These are phyloP conservation scores for Lipomyces yamadae DNA, from an alignment of 805 yeast species.

Conservation along the genomic window DNA sequence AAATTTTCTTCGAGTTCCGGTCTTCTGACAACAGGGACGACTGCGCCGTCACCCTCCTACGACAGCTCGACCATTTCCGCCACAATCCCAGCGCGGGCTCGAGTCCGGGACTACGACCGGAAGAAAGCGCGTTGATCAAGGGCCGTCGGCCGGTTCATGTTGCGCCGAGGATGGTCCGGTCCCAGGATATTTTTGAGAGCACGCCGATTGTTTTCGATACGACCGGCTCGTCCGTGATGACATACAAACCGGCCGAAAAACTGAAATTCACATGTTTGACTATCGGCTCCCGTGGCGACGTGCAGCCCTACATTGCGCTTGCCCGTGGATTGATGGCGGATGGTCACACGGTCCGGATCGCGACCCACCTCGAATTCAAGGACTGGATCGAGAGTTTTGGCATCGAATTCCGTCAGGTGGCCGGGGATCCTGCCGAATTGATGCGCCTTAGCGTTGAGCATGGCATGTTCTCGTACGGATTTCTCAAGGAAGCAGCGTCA, in stretches of 20 bases:
- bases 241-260: constrained; percentile 55
- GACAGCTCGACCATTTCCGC: constrained; percentile 52
- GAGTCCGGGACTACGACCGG: constrained; percentile 6
- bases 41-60: constrained; percentile 58
- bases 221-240: constrained; percentile 46
- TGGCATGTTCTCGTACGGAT: constrained; percentile 81
- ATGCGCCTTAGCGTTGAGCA: constrained; percentile 93
- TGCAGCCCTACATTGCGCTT: constrained; percentile 93
- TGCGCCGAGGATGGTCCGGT: constrained; percentile 3
- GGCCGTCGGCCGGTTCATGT: constrained; percentile 1
- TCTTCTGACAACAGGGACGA: constrained; percentile 69
- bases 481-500: constrained; percentile 78
- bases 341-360: constrained; percentile 84
- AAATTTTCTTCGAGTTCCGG: constrained; percentile 77
- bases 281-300: constrained; percentile 96
- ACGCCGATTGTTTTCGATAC: constrained; percentile 30
- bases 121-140: constrained; percentile 13
- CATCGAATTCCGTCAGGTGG: constrained; percentile 71
- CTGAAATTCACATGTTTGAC: constrained; percentile 73
- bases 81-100: background rate
- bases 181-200: constrained; percentile 6
- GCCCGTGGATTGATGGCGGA: constrained; percentile 76
- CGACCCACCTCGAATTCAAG: constrained; percentile 81
- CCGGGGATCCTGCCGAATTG: constrained; percentile 90
- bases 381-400: constrained; percentile 74